Evolutionary conservation across 768 basidiomycete species (phyloP).

Genomic region (Asterophora parasitica): DNA sequence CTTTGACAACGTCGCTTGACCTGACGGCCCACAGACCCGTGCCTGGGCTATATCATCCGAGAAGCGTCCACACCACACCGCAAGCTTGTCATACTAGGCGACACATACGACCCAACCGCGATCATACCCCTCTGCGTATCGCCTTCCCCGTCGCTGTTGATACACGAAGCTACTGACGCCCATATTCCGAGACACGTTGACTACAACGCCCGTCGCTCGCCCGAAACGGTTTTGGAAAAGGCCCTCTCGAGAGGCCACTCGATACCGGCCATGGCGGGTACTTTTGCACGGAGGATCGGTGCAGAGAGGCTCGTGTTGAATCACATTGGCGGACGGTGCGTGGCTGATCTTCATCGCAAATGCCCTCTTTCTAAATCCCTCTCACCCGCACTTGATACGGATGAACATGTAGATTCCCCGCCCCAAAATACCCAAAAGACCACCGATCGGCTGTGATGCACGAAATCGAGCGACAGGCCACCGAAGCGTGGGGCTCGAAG

Average conservation of each 20-base stretch:
- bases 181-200: slow-evolving; percentile 56
- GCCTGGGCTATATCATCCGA: slow-evolving; percentile 71
- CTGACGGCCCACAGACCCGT: slow-evolving; percentile 48
- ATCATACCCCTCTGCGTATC: slow-evolving; percentile 52
- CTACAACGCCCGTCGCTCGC: slow-evolving; percentile 38
- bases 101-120: slow-evolving; percentile 61
- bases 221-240: slow-evolving; percentile 39
- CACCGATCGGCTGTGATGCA: slow-evolving; percentile 42
- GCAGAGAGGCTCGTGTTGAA: slow-evolving; percentile 68
- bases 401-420: slow-evolving; percentile 42
- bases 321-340: slow-evolving; percentile 69
- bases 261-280: slow-evolving; percentile 72
- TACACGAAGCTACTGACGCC: slow-evolving; percentile 86
- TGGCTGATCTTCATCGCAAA: slow-evolving; percentile 1
- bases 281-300: slow-evolving; percentile 57
- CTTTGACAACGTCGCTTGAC: neutral
- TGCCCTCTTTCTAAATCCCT: neutral
- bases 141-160: slow-evolving; percentile 56
- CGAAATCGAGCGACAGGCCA: slow-evolving; percentile 64
- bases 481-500: slow-evolving; percentile 46
- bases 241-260: slow-evolving; percentile 72
- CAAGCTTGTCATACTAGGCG: slow-evolving; percentile 73
- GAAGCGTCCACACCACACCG: slow-evolving; percentile 48
- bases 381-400: neutral
- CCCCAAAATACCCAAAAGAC: slow-evolving; percentile 35